Evolutionary conservation across 2,329 filamentous ascomycete genomes (phyloP).

Genomic region (Hymenoscyphus albidus): DNA sequence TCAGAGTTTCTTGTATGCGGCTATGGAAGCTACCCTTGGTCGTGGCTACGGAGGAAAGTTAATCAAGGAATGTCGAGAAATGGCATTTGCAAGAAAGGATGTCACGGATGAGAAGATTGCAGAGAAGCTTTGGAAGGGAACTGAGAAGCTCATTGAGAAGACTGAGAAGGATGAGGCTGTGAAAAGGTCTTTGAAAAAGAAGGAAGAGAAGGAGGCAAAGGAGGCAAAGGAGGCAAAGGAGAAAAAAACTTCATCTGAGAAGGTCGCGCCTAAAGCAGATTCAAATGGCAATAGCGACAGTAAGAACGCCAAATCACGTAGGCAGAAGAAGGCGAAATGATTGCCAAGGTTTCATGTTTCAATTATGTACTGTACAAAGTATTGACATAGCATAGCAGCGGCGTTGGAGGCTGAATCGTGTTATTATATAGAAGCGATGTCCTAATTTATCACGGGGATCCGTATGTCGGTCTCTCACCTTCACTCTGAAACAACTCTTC

Average conservation of each 20-base stretch:
- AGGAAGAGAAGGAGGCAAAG: conserved; percentile 40
- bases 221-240: conserved; percentile 39
- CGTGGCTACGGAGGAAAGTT: conserved; percentile 64
- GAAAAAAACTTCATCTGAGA: conserved; percentile 27
- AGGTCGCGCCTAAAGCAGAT: conserved; percentile 37
- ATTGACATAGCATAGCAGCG: conserved; percentile 9
- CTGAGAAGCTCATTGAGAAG: conserved; percentile 76
- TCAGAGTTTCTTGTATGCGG: conserved; percentile 80
- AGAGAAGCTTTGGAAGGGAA: conserved; percentile 86
- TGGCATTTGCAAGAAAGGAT: conserved; percentile 68
- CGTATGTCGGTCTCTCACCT: background rate
- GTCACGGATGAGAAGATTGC: conserved; percentile 74
- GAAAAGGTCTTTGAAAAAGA: conserved; percentile 39
- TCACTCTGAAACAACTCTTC: background rate
- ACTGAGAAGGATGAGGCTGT: conserved; percentile 76
- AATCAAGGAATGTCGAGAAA: conserved; percentile 83
- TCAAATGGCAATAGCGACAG: conserved; percentile 33
- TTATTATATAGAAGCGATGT: background rate
- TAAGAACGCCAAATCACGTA: conserved; percentile 30
- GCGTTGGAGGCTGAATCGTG: conserved; percentile 1
- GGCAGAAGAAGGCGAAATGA: conserved; percentile 30
- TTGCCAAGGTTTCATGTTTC: background rate
- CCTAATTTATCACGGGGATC: background rate
- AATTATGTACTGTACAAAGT: conserved; percentile 2
- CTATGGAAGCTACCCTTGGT: conserved; percentile 73